A percentile compares a stretch with the other conserved stretches of the same genome.
Evolutionary conservation across 2,329 filamentous ascomycete genomes (phyloP).

Genomic region (Penicillium concentricum): DNA sequence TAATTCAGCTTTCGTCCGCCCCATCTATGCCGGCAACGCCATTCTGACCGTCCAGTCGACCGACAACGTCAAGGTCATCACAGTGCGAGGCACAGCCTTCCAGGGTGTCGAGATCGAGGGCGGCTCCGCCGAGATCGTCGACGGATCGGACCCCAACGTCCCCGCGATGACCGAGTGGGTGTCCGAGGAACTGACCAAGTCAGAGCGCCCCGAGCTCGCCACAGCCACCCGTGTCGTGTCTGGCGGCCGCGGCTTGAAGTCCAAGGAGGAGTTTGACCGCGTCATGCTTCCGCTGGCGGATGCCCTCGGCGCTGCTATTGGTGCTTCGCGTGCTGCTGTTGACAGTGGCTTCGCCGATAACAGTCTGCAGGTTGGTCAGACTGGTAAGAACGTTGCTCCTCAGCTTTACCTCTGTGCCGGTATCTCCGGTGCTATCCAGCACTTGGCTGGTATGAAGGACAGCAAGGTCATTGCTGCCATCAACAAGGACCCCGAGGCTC

Average conservation of each 20-base stretch:
- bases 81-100: conserved; percentile 91
- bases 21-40: conserved; percentile 96
- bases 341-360: conserved; percentile 98
- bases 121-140: conserved; percentile 73
- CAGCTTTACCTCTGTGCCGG: conserved; percentile 93
- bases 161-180: conserved; percentile 80
- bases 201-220: conserved; percentile 86
- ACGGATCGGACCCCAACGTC: conserved; percentile 79
- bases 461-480: conserved; percentile 99
- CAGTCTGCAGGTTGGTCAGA: conserved; percentile 96
- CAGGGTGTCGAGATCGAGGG: conserved; percentile 68
- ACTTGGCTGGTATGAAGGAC: conserved; percentile 99
- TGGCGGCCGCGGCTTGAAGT: conserved; percentile 91
- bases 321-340: conserved; percentile 89
- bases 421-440: conserved; percentile 96
- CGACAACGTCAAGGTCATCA: conserved; percentile 83
- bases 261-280: conserved; percentile 94
- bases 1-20: conserved; percentile 75
- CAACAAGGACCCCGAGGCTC: conserved; percentile 95
- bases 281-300: conserved; percentile 92
- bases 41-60: conserved; percentile 92
- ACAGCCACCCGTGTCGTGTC: conserved; percentile 90
- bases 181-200: conserved; percentile 88
- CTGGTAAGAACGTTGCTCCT: conserved; percentile 96
- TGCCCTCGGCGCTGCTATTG: conserved; percentile 89